Evolutionary conservation across 2,329 filamentous ascomycete genomes (phyloP), one percentile per base, ranked within the genome.

Genomic region (Aspergillus sp.): DNA sequence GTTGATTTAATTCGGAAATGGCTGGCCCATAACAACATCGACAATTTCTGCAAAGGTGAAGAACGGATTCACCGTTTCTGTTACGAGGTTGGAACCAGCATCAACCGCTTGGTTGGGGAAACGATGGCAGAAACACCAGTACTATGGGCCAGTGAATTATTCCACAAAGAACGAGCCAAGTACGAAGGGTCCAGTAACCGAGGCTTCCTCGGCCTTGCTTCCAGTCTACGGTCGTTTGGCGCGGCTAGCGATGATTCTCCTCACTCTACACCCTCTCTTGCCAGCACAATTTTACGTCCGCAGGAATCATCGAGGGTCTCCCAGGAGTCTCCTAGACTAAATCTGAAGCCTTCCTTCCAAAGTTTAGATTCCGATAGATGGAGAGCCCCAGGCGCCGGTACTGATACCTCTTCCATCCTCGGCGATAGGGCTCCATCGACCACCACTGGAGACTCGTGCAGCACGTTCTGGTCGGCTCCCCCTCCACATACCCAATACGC

Each of bases 51-150:
- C 75, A 89, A 87, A 65, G 95, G 93, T 6, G 95, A 99, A 72
- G 95, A 99, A 75, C 82, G 95, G 51, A 93, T 99, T 37, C 95
- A 98, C 71, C 87, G 93, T 11, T 95, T 99, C 73, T 95, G 89
- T 70, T 90, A 92, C 64, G 95, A 98, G 71, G 84, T 98, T 27
- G 90, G 93, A 66, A 89, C 86, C 61, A 96, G 91, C 68, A 88
- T 96, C 62, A 89, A 86, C 64, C 92, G 91, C 70, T 80, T 98
- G 7, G 88, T 96, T 31, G 91, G 91, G 27, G 90, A 96, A 59
- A 91, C 86, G 46, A 87, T 96, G 61, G 81, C 90, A 60, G 90
- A 96, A 39, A 90, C 90, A 0, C 92, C 93, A 0, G 90, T 96
- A 0, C 79, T 98, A 2, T 97, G 92, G 92, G 92, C 92, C 0